Evolutionary conservation across 495 filamentous ascomycete species (phyloP), one percentile per base, ranked within the genome.

Genomic region (Hypoxylon trugodes): DNA sequence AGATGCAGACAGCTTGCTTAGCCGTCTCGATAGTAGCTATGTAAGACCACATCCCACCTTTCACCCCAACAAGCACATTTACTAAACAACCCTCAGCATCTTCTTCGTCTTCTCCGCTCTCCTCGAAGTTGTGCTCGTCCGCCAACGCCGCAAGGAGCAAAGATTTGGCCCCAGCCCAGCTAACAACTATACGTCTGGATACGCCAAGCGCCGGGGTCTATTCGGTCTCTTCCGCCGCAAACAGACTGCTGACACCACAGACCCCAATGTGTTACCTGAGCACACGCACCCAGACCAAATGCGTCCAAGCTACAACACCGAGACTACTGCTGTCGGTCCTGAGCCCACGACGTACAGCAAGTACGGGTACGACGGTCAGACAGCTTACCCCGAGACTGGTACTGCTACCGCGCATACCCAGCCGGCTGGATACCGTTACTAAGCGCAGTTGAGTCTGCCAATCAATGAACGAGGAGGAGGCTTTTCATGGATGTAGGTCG

Each of bases 121-220:
- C 42, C 75, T 89, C 61, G 88, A 91, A 69, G 47, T 88, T 53
- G 74, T 81, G 15, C 81, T 91, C 12, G 82, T 83, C 66, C 87
- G 87, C 55, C 80, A 91, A 73, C 89, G 89, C 76, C 84, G 86
- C 69, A 87, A 88, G 69, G 90, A 95, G 78, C 89, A 89, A 75
- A 86, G 88, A 45, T 92, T 87, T 78, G 91, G 90, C 32, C 90
- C 92, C 19, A 83, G 85, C 59, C 90, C 91, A 6, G 80, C 83
- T 47, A 94, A 93, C 81, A 80, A 84, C 71, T 93, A 93, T 78
- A 92, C 90, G 15, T 86, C 82, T 22, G 91, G 90, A 48, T 85
- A 76, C 48, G 81, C 80, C 59, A 81, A 76, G 22, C 71, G 76
- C 30, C 71, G 73, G 8, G 71, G 71, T 22, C 22, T 72, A 2